Conservation (phyloP, 768 basidiomycete species). For the Hortiboletus campestris region DNA sequence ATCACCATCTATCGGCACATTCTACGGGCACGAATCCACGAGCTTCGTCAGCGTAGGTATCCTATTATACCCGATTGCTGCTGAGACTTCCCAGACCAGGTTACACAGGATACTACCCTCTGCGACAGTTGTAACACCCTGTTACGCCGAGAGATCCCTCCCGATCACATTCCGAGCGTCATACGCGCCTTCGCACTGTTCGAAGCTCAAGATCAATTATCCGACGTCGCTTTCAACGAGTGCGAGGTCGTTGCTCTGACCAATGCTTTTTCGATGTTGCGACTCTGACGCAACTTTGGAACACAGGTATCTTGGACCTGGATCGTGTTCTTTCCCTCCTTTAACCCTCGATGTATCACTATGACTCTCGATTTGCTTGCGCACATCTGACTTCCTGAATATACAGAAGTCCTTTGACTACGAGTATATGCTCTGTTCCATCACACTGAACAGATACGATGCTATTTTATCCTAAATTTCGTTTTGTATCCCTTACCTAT, state of each 20-base stretch:
- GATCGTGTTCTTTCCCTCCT: neutral
- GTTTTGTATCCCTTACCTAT: constrained; percentile 6
- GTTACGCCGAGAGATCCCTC: constrained; percentile 15
- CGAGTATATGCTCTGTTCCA: neutral
- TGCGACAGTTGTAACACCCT: constrained; percentile 14
- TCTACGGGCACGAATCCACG: constrained; percentile 1
- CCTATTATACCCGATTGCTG: neutral
- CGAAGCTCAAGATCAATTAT: constrained; percentile 9
- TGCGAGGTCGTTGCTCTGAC: constrained; percentile 17
- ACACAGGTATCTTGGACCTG: neutral
- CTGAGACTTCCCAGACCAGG: neutral
- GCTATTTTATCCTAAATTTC: neutral
- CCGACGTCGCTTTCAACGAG: constrained; percentile 7
- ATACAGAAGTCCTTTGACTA: neutral
- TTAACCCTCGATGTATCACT: neutral
- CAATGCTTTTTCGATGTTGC: constrained; percentile 22
- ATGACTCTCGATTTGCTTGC: constrained; percentile 1
- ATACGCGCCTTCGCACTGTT: constrained; percentile 21
- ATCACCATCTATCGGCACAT: neutral
- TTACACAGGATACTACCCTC: constrained; percentile 11
- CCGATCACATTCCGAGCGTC: constrained; percentile 22
- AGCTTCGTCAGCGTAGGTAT: constrained; percentile 14
- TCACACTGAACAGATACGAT: neutral
- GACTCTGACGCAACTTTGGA: neutral
- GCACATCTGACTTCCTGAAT: neutral